These are phyloP conservation scores for Rugonectria rugulosa DNA, from an alignment of 2,329 filamentous ascomycete genomes.

Conservation along the genomic window DNA sequence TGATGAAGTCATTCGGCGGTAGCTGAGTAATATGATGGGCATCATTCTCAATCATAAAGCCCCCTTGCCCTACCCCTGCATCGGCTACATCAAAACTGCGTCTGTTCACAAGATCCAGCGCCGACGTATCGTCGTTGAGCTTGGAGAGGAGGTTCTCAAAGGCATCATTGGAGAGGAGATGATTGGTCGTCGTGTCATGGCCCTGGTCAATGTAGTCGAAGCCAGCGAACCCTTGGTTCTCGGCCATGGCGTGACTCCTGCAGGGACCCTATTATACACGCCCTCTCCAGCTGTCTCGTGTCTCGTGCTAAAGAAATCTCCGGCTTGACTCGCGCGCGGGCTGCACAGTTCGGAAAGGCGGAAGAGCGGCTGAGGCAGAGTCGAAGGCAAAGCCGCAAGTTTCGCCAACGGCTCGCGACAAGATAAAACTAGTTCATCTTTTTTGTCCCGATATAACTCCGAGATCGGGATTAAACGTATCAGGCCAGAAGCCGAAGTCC, in stretches of 20 bases:
- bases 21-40: too few species aligned
- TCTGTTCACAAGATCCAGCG: conserved; percentile 1
- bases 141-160: conserved; percentile 9
- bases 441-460: conserved; percentile 18
- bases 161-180: neutral
- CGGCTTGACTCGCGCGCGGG: too few species aligned
- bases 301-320: neutral
- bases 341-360: too few species aligned
- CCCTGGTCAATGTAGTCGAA: conserved; percentile 1
- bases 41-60: neutral
- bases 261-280: too few species aligned
- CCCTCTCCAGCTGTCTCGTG: too few species aligned
- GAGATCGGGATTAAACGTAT: conserved; percentile 11
- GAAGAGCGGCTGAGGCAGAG: too few species aligned
- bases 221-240: neutral
- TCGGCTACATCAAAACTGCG: neutral
- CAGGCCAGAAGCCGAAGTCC: neutral
- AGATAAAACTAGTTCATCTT: neutral
- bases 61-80: neutral
- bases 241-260: too few species aligned
- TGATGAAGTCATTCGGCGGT: neutral
- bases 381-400: too few species aligned
- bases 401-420: too few species aligned
- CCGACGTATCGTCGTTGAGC: conserved; percentile 1
- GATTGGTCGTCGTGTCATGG: conserved; percentile 1